These are phyloP conservation scores for Tardiomyces blankii DNA, from an alignment of 1,139 yeast species.

Conservation along the genomic window DNA sequence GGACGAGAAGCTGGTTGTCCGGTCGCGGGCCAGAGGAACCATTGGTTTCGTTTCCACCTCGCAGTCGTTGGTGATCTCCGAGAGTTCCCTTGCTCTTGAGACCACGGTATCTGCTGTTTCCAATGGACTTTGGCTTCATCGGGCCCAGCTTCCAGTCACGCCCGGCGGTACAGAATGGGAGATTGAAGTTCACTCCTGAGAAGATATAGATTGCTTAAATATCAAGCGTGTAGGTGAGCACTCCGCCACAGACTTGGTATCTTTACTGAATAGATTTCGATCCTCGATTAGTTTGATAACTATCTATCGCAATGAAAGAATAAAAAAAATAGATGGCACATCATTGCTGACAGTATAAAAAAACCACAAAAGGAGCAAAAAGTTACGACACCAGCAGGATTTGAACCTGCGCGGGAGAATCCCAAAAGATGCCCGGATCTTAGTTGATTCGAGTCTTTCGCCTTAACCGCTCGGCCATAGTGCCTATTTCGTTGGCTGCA, in stretches of 20 bases:
- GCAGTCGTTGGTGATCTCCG: neutral
- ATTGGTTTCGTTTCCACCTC: neutral
- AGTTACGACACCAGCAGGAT: constrained; percentile 72
- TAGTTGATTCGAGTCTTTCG: constrained; percentile 59
- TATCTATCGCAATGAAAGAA: too few species aligned
- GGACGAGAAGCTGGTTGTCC: neutral
- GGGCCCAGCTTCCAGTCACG: neutral
- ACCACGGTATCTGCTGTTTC: neutral
- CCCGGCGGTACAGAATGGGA: neutral
- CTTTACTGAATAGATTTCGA: too few species aligned
- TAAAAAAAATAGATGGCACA: too few species aligned
- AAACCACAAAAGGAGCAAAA: constrained; percentile 6
- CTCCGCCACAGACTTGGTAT: too few species aligned
- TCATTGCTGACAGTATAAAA: too few species aligned
- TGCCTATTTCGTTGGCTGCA: constrained; percentile 28
- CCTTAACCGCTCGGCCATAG: constrained; percentile 76
- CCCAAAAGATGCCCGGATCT: constrained; percentile 49
- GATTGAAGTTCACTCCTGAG: too few species aligned
- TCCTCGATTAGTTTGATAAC: too few species aligned
- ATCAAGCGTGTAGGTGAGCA: too few species aligned
- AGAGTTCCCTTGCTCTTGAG: neutral
- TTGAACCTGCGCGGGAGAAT: constrained; percentile 87
- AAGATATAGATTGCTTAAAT: too few species aligned
- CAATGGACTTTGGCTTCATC: neutral
- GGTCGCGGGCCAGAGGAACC: neutral